Evolutionary conservation across 208 protist genomes (phyloP), one percentile per base, ranked within the genome.

Genomic region (Crithidia brevicula): DNA sequence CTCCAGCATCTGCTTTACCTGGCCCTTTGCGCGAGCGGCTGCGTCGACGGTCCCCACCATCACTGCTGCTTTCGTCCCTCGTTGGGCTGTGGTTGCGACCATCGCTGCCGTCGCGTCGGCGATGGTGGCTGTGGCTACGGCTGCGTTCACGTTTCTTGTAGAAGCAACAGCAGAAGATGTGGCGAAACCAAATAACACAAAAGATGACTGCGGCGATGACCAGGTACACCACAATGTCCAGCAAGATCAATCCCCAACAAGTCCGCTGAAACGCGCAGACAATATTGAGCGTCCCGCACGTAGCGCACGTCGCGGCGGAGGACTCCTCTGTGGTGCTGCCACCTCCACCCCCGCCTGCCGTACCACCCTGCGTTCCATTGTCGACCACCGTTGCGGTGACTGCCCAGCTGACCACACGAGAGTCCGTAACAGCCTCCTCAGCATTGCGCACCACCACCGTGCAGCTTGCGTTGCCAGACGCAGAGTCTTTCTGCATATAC

Each of bases 281-380:
- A 28, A 85, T 46, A 53, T 82, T 75, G 13, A 81, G 51, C 3
- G 67, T 67, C n/a, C 49, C 36, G 58, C 80, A 85, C 9, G n/a
- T 34, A 42, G 4, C 22, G 49, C 80, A 85, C 46, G 31, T 58
- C 30, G 43, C 43, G 4, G 63, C 57, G 0, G 69, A 67, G 13
- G 50, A 38, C 34, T 58, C 61, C 49, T 67, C 59, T 2, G 31
- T 47, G 16, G 46, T 31, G 22, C 36, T 25, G 53, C 31, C 38
- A 30, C 30, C 30, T 18, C 42, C 60, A 42, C 25, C 25, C 27
- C 7, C 23, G 30, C 61, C 53, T 16, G 49, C 59, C 4, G 53
- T 69, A 13, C 67, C 79, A 51, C 79, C 88, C 62, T 93, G 88
- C 34, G 88, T 81, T 8, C 85, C 88, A 71, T 89, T 87, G 28